A percentile compares a stretch with the other conserved stretches of the same genome.
These are phyloP conservation scores for Bryopsis sp. DNA, from an alignment of 139 green algal species.

Conservation along the genomic window DNA sequence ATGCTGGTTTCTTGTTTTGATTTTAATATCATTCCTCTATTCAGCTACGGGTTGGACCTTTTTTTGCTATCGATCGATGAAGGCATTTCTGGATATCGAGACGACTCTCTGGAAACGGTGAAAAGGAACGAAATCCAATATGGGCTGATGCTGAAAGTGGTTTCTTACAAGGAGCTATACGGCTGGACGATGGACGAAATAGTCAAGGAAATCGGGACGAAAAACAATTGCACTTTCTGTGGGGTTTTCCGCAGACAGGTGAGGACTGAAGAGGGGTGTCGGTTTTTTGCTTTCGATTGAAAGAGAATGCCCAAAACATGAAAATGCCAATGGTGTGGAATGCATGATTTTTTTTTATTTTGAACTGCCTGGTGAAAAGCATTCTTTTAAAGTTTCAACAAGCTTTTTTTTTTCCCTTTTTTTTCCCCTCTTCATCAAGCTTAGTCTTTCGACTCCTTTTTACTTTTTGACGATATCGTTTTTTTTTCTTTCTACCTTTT, in stretches of 20 bases:
- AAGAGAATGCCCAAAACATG: no score
- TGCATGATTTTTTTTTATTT: no score
- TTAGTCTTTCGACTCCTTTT: no score
- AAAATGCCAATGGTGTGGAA: no score
- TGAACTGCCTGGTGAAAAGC: no score
- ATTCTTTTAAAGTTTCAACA: no score
- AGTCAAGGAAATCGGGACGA: conserved; percentile 76
- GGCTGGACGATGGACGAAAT: conserved; percentile 99
- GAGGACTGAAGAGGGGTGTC: not conserved
- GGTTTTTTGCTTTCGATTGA: not conserved
- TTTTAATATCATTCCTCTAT: not conserved
- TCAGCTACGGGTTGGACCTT: conserved; percentile 86
- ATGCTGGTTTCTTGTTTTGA: not conserved
- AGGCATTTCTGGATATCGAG: conserved; percentile 89
- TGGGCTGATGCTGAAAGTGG: conserved; percentile 65
- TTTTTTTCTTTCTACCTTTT: no score
- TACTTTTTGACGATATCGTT: no score
- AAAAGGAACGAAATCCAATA: conserved; percentile 86
- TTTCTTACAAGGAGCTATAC: conserved; percentile 94
- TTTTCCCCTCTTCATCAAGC: no score
- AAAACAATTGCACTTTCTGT: conserved; percentile 98
- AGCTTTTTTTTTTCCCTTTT: no score
- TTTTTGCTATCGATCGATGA: conserved; percentile 96
- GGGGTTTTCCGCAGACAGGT: conserved; percentile 81
- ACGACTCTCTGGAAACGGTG: conserved; percentile 93